These are phyloP conservation scores for Plasmopara viticola DNA, from an alignment of 352 stramenopile species.

Conservation along the genomic window DNA sequence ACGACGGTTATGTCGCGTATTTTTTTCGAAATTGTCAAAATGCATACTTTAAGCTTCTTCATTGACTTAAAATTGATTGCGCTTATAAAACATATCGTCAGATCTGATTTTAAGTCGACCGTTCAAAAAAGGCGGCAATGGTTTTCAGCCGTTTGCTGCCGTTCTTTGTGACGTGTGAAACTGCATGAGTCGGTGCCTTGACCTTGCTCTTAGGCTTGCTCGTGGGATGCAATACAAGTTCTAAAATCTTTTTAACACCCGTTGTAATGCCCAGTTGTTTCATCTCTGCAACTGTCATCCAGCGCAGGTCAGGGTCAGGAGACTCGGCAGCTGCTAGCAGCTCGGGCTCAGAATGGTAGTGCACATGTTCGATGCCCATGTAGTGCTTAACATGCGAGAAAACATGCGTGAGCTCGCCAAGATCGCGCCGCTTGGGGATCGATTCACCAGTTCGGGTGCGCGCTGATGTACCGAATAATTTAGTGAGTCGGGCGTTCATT, in stretches of 20 bases:
- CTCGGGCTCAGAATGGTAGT: conserved; percentile 35
- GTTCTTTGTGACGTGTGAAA: conserved; percentile 38
- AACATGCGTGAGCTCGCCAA: conserved; percentile 78
- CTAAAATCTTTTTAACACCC: conserved; percentile 83
- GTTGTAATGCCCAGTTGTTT: conserved; percentile 78
- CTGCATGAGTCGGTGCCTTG: conserved; percentile 10
- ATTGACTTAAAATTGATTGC: neutral
- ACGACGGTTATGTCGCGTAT: conserved; percentile 7
- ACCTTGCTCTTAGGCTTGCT: conserved; percentile 13
- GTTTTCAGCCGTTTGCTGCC: conserved; percentile 43
- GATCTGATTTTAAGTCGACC: conserved; percentile 31
- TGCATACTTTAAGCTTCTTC: conserved; percentile 3
- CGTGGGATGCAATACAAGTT: conserved; percentile 31
- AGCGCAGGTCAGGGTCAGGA: conserved; percentile 30
- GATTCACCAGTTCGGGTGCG: conserved; percentile 18
- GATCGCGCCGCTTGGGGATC: conserved; percentile 35
- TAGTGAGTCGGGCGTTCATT: conserved; percentile 35
- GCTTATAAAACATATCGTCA: conserved; percentile 1
- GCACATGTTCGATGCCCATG: conserved; percentile 84
- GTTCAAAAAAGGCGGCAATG: conserved; percentile 61
- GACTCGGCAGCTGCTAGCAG: conserved; percentile 11
- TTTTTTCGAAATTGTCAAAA: conserved; percentile 11
- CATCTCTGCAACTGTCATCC: conserved; percentile 79
- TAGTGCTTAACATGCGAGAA: conserved; percentile 89
- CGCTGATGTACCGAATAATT: conserved; percentile 27